Percentiles rank a stretch among this genome's conserved stretches.
Conservation (phyloP, 2,329 filamentous ascomycete species). For the Penicillium sp. region DNA sequence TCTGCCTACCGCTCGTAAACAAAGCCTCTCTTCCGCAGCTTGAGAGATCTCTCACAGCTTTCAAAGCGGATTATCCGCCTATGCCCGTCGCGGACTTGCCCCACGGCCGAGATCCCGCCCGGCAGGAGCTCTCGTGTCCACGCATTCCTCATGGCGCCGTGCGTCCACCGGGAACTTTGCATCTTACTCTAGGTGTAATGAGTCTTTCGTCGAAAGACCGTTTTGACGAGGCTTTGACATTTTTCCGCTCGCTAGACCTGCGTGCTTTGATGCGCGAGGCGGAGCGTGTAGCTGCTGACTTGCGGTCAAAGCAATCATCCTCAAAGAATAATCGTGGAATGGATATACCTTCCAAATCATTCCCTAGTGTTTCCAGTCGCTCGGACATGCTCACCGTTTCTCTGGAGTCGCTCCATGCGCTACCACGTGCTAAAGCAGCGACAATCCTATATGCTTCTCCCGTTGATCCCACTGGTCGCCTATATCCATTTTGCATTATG, state of each 20-base stretch:
- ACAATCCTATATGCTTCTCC: conserved; percentile 47
- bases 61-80: conserved; percentile 50
- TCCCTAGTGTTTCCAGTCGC: not conserved
- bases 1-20: conserved; percentile 65
- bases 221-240: conserved; percentile 51
- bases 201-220: conserved; percentile 61
- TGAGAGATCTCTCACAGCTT: conserved; percentile 62
- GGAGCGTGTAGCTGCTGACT: conserved; percentile 29
- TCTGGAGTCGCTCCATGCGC: conserved; percentile 47
- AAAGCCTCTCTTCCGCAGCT: conserved; percentile 66
- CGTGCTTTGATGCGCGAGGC: conserved; percentile 39
- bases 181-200: conserved; percentile 88
- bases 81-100: not conserved
- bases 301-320: not conserved
- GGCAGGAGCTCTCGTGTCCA: conserved; percentile 40
- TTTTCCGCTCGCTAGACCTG: conserved; percentile 54
- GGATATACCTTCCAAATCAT: not conserved
- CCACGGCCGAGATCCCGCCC: not conserved
- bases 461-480: conserved; percentile 42
- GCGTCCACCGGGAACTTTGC: conserved; percentile 77
- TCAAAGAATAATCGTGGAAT: not conserved
- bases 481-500: conserved; percentile 47
- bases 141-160: conserved; percentile 69
- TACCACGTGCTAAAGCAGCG: conserved; percentile 40
- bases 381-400: conserved; percentile 46